Evolutionary conservation across 345 rosid genomes (phyloP).

Genomic region (Citrus inodora): DNA sequence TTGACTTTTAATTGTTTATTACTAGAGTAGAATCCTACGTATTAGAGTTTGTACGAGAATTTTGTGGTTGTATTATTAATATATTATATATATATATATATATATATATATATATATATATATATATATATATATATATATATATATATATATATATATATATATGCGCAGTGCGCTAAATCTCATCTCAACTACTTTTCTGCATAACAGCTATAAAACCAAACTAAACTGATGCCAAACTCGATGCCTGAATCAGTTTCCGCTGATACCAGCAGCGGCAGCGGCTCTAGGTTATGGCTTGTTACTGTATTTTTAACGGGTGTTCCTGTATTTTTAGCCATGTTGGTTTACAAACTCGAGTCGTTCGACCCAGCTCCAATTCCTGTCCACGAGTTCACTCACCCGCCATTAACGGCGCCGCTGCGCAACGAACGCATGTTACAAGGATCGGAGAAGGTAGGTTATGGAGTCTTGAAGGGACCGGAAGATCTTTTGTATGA

Average conservation of each 20-base stretch:
- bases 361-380: conserved; percentile 47
- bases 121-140: no score
- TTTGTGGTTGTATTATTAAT: no score
- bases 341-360: conserved; percentile 41
- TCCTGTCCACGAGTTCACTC: conserved; percentile 38
- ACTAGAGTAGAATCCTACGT: no score
- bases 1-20: no score
- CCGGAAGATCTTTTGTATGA: conserved; percentile 73
- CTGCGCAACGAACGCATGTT: conserved; percentile 29
- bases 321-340: conserved; percentile 33
- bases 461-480: conserved; percentile 32
- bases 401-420: conserved; percentile 15
- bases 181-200: no score
- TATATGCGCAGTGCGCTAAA: no score
- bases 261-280: background rate
- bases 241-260: background rate
- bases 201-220: no score
- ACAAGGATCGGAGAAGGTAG: conserved; percentile 46
- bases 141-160: no score
- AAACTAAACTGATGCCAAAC: background rate
- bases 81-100: no score
- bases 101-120: no score
- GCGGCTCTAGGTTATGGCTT: background rate
- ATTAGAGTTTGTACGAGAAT: no score
- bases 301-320: conserved; percentile 16